Conservation (phyloP, 2,329 filamentous ascomycete genomes). For the Phaeosphaeriaceae sp. region DNA sequence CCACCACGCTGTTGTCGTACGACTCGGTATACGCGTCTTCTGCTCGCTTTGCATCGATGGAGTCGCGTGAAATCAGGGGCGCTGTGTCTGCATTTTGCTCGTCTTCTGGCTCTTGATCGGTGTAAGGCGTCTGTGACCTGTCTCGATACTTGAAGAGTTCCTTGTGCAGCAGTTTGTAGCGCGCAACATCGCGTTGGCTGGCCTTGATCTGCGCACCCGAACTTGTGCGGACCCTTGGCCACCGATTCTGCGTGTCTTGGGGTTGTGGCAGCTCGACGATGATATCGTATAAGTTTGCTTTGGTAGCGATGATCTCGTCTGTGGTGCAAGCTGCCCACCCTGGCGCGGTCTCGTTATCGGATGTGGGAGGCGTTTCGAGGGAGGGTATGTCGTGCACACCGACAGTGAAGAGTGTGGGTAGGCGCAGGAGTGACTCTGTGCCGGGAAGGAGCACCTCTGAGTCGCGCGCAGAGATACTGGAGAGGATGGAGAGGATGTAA, state of each 20-base stretch:
- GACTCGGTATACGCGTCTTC: conserved; percentile 47
- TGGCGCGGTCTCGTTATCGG: conserved; percentile 38
- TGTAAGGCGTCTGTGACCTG: conserved; percentile 11
- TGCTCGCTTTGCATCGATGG: conserved; percentile 34
- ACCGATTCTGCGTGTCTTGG: conserved; percentile 69
- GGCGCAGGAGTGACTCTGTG: conserved; percentile 67
- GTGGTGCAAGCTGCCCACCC: conserved; percentile 97
- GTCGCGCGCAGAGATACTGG: conserved; percentile 81
- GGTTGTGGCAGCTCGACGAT: conserved; percentile 78
- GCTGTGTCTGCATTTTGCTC: conserved; percentile 24
- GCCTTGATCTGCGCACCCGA: conserved; percentile 75
- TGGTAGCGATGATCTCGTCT: conserved; percentile 88
- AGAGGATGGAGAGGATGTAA: conserved; percentile 91
- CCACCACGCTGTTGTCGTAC: conserved; percentile 55
- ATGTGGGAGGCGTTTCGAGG: conserved; percentile 62
- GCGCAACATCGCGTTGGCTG: conserved; percentile 86
- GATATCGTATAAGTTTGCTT: conserved; percentile 87
- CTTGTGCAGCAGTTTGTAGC: conserved; percentile 60
- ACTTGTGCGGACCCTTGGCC: conserved; percentile 76
- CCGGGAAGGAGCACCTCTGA: conserved; percentile 72
- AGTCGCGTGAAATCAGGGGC: conserved; percentile 31
- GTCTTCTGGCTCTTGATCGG: conserved; percentile 34
- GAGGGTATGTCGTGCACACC: conserved; percentile 92
- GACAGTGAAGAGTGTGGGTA: conserved; percentile 88
- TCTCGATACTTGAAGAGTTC: conserved; percentile 44